Percentiles rank a stretch among this genome's conserved stretches.
phyloP scores from a whole-genome alignment of 2,329 filamentous ascomycete genomes.

The Septoria linicola region DNA sequence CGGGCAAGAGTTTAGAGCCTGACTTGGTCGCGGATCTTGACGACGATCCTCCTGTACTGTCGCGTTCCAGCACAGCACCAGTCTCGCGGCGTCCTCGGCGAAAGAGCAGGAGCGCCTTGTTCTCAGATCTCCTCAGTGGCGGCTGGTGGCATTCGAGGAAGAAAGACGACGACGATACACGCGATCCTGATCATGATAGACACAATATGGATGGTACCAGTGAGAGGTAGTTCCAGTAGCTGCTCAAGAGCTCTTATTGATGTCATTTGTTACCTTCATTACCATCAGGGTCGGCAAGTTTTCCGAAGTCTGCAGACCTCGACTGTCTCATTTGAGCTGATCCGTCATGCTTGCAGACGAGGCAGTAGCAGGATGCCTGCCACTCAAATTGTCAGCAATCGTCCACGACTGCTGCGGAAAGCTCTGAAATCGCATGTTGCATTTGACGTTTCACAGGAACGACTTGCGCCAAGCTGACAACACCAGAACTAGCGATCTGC shows the following conservation, averaged over 20 bases:
- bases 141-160: conserved; percentile 34
- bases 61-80: conserved; percentile 28
- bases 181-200: neutral
- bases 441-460: no score
- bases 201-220: conserved; percentile 4
- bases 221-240: neutral
- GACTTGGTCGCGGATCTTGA: neutral
- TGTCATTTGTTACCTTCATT: no score
- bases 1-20: conserved; percentile 14
- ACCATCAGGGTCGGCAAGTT: no score
- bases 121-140: conserved; percentile 33
- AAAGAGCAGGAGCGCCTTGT: conserved; percentile 33
- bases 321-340: no score
- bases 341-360: no score
- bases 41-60: conserved; percentile 4
- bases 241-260: neutral
- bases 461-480: no score
- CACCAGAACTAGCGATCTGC: no score
- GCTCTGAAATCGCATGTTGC: no score
- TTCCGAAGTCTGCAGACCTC: no score
- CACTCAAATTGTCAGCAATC: no score
- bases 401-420: no score
- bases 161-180: conserved; percentile 22
- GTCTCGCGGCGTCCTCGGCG: conserved; percentile 19
- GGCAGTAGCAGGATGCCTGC: no score